Evolutionary conservation across 1,139 yeast species (phyloP).

Genomic region (Taphrina flavorubra): DNA sequence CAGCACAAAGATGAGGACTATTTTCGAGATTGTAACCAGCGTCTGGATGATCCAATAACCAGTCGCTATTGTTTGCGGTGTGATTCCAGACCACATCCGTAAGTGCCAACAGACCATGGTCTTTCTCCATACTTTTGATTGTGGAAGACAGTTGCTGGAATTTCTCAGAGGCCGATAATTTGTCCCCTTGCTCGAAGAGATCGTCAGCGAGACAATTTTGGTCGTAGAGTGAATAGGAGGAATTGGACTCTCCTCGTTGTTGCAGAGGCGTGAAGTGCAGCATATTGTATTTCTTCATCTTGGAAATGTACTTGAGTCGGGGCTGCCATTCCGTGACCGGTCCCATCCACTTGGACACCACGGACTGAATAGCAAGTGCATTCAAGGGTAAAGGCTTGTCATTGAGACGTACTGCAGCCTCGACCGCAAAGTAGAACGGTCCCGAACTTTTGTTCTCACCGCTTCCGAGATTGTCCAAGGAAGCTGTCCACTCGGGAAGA

Average conservation of each 20-base stretch:
- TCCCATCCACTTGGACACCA: slow-evolving; percentile 92
- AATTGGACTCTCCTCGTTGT: slow-evolving; percentile 82
- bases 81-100: slow-evolving; percentile 95
- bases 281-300: slow-evolving; percentile 87
- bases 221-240: slow-evolving; percentile 90
- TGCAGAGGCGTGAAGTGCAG: slow-evolving; percentile 94
- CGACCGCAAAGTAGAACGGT: slow-evolving; percentile 79
- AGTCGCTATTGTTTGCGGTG: slow-evolving; percentile 84
- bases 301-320: slow-evolving; percentile 62
- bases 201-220: slow-evolving; percentile 76
- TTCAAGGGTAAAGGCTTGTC: slow-evolving; percentile 70
- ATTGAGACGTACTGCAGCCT: slow-evolving; percentile 70
- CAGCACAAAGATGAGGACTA: slow-evolving; percentile 85
- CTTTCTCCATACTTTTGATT: slow-evolving; percentile 59
- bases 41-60: slow-evolving; percentile 87
- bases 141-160: slow-evolving; percentile 58
- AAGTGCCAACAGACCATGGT: slow-evolving; percentile 70
- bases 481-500: slow-evolving; percentile 58
- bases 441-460: slow-evolving; percentile 34
- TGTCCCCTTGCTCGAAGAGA: slow-evolving; percentile 59
- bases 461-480: slow-evolving; percentile 47
- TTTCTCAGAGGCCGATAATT: slow-evolving; percentile 8
- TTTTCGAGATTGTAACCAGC: slow-evolving; percentile 84
- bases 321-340: slow-evolving; percentile 66
- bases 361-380: slow-evolving; percentile 81